Conservation (phyloP, 495 filamentous ascomycete species). For the Halenospora varia region DNA sequence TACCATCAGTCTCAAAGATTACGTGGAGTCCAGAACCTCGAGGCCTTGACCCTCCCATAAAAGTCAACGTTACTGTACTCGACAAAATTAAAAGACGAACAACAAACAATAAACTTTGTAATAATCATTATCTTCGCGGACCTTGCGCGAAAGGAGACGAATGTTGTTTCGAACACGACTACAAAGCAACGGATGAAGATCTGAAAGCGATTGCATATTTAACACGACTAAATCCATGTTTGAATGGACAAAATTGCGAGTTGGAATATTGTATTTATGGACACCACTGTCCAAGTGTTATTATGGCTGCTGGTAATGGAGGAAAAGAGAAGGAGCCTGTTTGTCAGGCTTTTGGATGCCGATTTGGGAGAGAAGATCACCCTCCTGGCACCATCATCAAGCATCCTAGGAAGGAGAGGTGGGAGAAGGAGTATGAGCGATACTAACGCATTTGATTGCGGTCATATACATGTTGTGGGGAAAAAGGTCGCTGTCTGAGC, state of each 20-base stretch:
- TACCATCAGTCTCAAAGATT: slow-evolving; percentile 28
- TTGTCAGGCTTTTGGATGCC: slow-evolving; percentile 41
- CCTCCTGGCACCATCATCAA: slow-evolving; percentile 45
- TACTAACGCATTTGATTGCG: slow-evolving; percentile 11
- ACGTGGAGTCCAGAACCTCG: slow-evolving; percentile 50
- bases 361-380: slow-evolving; percentile 42
- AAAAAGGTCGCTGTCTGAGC: no score
- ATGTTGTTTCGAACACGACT: slow-evolving; percentile 73
- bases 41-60: slow-evolving; percentile 45
- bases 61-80: slow-evolving; percentile 51
- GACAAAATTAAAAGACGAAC: slow-evolving; percentile 73
- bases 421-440: slow-evolving; percentile 18
- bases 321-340: slow-evolving; percentile 30
- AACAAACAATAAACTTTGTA: slow-evolving; percentile 76
- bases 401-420: slow-evolving; percentile 26
- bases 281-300: slow-evolving; percentile 42
- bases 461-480: no score
- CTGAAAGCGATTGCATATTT: slow-evolving; percentile 63
- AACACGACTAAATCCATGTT: slow-evolving; percentile 75
- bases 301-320: background rate
- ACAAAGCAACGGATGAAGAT: slow-evolving; percentile 64
- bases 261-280: slow-evolving; percentile 81
- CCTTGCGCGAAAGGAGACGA: slow-evolving; percentile 67
- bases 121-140: slow-evolving; percentile 74
- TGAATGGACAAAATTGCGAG: slow-evolving; percentile 68